Base-by-base conservation (phyloP, 441 rosid genomes). In the Populus tomentosa region DNA sequence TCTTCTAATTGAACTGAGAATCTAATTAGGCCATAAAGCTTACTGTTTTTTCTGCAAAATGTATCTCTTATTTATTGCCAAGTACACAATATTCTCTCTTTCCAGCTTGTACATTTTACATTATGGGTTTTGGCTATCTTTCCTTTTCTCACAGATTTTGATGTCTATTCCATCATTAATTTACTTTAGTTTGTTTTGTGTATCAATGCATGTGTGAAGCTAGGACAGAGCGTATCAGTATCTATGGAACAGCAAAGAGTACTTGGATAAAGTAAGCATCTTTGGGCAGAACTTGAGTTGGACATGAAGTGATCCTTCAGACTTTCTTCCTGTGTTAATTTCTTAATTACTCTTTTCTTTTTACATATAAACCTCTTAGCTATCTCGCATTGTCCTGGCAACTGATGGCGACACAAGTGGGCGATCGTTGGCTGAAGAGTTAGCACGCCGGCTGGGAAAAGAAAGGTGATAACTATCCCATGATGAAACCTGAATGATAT, bases 381-480 rank as follows among this genome's bases (percentile, higher is more conserved):
- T 85, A 50, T 87, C 92, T 73, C 94, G 93, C 66, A 87, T 95
- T 83, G 84, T 93, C 77, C 87, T 95, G 79, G 98, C 98, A 74
- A 93, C 98, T 82, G 98, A 95, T 80, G 91, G 94, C 23, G 98
- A 95, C 82, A 76, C 53, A 5, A 86, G 90, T 80, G 98, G 98
- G 74, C 93, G 88, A 91, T 97, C 98, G 20, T 82, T 95, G 84
- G 96, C 94, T 63, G 98, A 95, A 82, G 98, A 93, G 83, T 85
- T 95, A 74, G 98, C 98, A 72, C 94, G 98, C 70, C 97, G 98
- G 23, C 83, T 95, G 59, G 98, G 98, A 46, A 91, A 89, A 90
- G 98, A 93, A 88, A 92, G 96, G 94, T 90, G 69, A 81, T 16
- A 21, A 64, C 66, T n/a, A 59, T 10, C 67, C 72, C 78, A 61